Percentiles rank a stretch among this genome's conserved stretches.
phyloP scores from a whole-genome alignment of 1,284 basidiomycete species.

The Xerocomus minutiporus region DNA sequence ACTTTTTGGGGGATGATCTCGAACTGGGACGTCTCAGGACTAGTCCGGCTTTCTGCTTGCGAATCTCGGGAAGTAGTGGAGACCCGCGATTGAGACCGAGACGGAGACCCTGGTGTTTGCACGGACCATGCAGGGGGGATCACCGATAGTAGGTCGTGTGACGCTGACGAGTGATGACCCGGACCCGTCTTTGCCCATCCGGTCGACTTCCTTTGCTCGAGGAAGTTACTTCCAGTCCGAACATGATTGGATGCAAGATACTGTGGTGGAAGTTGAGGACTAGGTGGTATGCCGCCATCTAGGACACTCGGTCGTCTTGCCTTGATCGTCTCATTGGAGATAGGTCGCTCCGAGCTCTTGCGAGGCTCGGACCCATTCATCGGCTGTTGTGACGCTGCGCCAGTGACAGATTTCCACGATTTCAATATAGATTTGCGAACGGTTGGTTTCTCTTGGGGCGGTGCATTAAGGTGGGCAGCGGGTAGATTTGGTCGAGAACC shows the following conservation, averaged over 20 bases:
- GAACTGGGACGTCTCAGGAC: conserved; percentile 27
- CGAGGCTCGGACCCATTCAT: conserved; percentile 30
- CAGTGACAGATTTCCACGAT: conserved; percentile 46
- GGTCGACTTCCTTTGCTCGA: conserved; percentile 28
- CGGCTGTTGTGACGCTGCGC: conserved; percentile 26
- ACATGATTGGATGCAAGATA: conserved; percentile 32
- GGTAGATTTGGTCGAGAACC: conserved; percentile 25
- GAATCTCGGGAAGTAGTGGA: conserved; percentile 29
- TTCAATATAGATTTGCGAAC: conserved; percentile 70
- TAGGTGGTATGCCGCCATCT: conserved; percentile 40
- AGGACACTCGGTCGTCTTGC: conserved; percentile 39
- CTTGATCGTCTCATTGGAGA: conserved; percentile 32
- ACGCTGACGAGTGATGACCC: conserved; percentile 24
- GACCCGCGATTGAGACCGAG: conserved; percentile 30
- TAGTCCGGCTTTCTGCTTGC: conserved; percentile 30
- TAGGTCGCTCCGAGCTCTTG: conserved; percentile 29
- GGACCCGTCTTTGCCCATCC: conserved; percentile 22
- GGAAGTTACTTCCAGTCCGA: conserved; percentile 33
- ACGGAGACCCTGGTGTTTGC: conserved; percentile 25
- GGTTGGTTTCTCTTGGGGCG: conserved; percentile 34
- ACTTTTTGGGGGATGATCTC: conserved; percentile 24
- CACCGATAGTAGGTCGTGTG: conserved; percentile 27
- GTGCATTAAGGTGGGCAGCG: conserved; percentile 16
- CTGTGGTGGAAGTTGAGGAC: conserved; percentile 40
- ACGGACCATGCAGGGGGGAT: conserved; percentile 8